A percentile compares a stretch with the other conserved stretches of the same genome.
Evolutionary conservation across 208 protist genomes (phyloP).

Genomic region (Leishmania tarentolae): DNA sequence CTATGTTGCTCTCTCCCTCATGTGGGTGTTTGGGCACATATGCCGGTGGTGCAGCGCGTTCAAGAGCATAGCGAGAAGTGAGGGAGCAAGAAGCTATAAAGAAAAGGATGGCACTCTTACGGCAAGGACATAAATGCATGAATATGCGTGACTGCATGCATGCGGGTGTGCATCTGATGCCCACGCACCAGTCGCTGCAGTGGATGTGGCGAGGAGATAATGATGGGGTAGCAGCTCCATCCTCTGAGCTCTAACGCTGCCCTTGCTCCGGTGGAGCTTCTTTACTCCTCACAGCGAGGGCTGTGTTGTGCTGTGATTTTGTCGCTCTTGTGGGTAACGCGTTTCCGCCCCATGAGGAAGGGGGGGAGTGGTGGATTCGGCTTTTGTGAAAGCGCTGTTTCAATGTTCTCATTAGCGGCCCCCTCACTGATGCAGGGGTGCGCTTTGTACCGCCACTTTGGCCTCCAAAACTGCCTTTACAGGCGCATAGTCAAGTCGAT

Average conservation of each 20-base stretch:
- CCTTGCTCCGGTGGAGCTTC: not conserved
- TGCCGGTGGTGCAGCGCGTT: not conserved
- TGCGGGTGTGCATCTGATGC: not conserved
- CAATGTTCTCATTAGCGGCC: not conserved
- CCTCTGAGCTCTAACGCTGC: not conserved
- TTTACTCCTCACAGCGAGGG: not conserved
- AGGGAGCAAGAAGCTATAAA: not conserved
- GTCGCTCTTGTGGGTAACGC: not conserved
- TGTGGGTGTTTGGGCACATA: not conserved
- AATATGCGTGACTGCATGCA: not conserved
- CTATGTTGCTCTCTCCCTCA: too few species aligned
- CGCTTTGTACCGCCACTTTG: not conserved
- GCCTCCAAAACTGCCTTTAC: conserved; percentile 14
- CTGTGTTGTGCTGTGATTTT: not conserved
- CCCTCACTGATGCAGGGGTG: not conserved
- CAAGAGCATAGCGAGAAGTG: not conserved
- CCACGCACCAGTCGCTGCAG: not conserved
- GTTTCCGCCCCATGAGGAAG: not conserved
- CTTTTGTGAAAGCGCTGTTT: not conserved
- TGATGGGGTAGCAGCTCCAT: not conserved
- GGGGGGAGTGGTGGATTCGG: not conserved
- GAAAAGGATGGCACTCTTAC: not conserved
- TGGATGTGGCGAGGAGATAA: not conserved
- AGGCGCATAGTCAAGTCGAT: conserved; percentile 41
- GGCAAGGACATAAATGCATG: not conserved